Conservation (phyloP, 202 grass and related monocot genomes). For the Saccharum hybrid region DNA sequence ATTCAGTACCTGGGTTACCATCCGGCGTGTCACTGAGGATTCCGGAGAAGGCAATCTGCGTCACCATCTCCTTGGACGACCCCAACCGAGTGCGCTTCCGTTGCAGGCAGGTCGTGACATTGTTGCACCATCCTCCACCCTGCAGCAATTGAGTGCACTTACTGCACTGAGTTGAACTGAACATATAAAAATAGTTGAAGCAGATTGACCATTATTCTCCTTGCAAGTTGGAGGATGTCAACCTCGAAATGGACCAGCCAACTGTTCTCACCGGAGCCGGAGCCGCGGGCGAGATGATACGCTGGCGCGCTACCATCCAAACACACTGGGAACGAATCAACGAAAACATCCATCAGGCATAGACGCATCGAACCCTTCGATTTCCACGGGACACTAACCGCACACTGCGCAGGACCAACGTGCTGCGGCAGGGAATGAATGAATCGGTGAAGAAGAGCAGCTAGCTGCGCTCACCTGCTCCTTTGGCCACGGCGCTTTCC, state of each 20-base stretch:
- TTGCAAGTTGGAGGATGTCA: background rate
- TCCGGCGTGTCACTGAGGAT: conserved; percentile 62
- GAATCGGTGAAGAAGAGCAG: background rate
- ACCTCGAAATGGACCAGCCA: conserved; percentile 85
- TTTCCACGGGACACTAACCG: background rate
- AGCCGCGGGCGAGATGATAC: conserved; percentile 67
- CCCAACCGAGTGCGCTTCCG: conserved; percentile 60
- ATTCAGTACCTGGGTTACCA: conserved; percentile 69
- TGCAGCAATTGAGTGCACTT: background rate
- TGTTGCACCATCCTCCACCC: conserved; percentile 91
- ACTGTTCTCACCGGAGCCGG: conserved; percentile 62
- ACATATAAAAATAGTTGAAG: background rate
- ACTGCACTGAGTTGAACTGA: background rate
- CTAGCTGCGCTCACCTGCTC: conserved; percentile 54
- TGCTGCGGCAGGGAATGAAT: too few species aligned
- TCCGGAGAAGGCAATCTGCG: conserved; percentile 68
- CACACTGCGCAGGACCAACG: background rate
- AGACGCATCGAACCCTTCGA: background rate
- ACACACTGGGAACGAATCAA: conserved; percentile 48
- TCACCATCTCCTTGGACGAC: conserved; percentile 72
- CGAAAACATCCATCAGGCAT: background rate
- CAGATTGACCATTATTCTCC: background rate
- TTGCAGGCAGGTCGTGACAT: conserved; percentile 60
- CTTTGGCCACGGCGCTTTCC: conserved; percentile 59
- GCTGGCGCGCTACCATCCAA: conserved; percentile 77